Base-by-base conservation (phyloP, 768 basidiomycete species). In the Mycena galopus region DNA sequence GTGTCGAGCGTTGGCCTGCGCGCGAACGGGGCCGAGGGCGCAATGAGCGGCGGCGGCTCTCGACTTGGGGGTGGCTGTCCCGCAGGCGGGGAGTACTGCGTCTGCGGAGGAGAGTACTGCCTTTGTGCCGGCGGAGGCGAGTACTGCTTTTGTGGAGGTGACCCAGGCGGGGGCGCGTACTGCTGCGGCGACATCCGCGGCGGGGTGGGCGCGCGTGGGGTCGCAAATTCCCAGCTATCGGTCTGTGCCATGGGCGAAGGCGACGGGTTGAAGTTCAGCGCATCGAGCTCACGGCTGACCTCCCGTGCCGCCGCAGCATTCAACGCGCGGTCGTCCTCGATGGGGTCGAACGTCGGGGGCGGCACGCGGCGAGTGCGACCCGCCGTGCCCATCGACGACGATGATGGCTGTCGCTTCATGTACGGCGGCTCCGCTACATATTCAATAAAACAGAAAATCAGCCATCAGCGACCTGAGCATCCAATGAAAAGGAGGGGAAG, bases 301-400 rank as follows among this genome's bases (percentile, higher is more conserved):
- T 92, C 92, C 21, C 89, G 86, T 6, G 92, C 92, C 30, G 91
- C 92, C 21, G 92, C 93, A 1, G 88, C 89, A 74, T 91, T 89
- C 32, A 88, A 84, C n/a, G 84, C 84, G 4, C 79, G 82, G 73
- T 92, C 91, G 14, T 91, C 88, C 10, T 87, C 84, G 35, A 86
- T 82, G 19, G 81, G 72, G 37, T 81, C 81, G 30, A 84, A 61
- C 16, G 80, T 30, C 8, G 87, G 85, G 1, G 87, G 84, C 23
- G 87, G 84, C 4, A 88, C 77, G 23, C 78, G 79, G n/a, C 63
- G 57, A 42, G 39, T 57, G 9, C 72, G 65, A 23, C 65, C 35
- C 35, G 57, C 23, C 35, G 57, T 50, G 14, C 37, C 29, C 27
- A 55, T 2, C 17, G 69, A 59, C 23, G 67, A 60, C 4, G 57